A percentile compares a stretch with the other conserved stretches of the same genome.
phyloP scores from a whole-genome alignment of 306 rosid species.

The Carpinus viminea region DNA sequence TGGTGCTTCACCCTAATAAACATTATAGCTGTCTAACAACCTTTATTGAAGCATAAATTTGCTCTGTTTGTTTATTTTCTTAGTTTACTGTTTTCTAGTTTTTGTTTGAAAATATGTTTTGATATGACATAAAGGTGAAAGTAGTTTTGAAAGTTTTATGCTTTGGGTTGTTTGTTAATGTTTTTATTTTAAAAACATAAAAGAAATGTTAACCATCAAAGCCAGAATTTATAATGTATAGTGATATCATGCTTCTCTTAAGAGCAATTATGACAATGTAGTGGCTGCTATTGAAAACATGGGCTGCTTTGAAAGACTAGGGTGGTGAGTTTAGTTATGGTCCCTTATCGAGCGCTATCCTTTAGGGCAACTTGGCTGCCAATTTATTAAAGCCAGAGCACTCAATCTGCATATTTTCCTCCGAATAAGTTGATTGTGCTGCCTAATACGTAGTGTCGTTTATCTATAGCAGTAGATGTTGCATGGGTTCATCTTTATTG shows the following conservation, averaged over 20 bases:
- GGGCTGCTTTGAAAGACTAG: too few species aligned
- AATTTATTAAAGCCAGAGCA: neutral
- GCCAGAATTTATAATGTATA: too few species aligned
- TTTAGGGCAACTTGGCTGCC: neutral
- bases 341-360: neutral
- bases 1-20: neutral
- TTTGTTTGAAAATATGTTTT: too few species aligned
- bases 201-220: too few species aligned
- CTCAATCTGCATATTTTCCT: neutral
- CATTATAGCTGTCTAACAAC: neutral
- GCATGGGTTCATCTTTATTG: neutral
- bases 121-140: too few species aligned
- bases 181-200: too few species aligned
- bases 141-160: too few species aligned
- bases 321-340: neutral
- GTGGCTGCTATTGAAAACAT: neutral
- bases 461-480: neutral
- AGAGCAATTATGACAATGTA: neutral
- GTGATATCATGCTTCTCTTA: neutral
- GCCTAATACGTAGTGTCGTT: neutral
- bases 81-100: too few species aligned
- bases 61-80: too few species aligned
- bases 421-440: neutral
- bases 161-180: too few species aligned
- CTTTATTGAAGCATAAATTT: too few species aligned